A percentile compares a stretch with the other conserved stretches of the same genome.
phyloP scores from a whole-genome alignment of 139 green algal species.

The Tetradesmus obliquus region DNA sequence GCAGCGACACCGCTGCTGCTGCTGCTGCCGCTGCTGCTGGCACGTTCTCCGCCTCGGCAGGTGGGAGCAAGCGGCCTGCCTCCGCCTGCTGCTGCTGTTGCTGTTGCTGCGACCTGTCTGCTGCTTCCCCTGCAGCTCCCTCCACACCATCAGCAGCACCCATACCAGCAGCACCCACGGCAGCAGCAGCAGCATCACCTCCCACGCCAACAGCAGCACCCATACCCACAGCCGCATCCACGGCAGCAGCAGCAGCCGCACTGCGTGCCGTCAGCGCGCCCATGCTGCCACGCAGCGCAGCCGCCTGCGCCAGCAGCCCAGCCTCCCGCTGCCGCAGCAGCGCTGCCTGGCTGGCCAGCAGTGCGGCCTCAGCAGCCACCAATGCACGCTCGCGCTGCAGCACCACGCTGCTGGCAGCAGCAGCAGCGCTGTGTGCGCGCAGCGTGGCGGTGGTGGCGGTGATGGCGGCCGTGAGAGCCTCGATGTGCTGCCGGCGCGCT shows the following conservation, averaged over 20 bases:
- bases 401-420: conserved; percentile 35
- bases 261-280: not conserved
- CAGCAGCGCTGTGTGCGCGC: conserved; percentile 28
- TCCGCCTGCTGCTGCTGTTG: not conserved
- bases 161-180: not conserved
- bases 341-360: conserved; percentile 22
- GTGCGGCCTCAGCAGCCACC: conserved; percentile 20
- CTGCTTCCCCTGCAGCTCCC: not conserved
- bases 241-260: not conserved
- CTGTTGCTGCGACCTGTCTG: not conserved
- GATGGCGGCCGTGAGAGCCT: conserved; percentile 20
- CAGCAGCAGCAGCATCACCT: not conserved
- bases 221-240: not conserved
- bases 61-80: not conserved
- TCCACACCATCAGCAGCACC: not conserved
- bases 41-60: too few species aligned
- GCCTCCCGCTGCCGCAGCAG: conserved; percentile 30
- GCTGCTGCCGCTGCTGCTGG: not conserved
- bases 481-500: not conserved
- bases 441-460: conserved; percentile 37
- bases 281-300: not conserved
- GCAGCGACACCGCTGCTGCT: not conserved
- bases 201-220: not conserved
- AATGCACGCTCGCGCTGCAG: conserved; percentile 1
- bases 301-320: not conserved